Evolutionary conservation across 257 asterid species (phyloP).

Genomic region (Craterostigma plantagineum): DNA sequence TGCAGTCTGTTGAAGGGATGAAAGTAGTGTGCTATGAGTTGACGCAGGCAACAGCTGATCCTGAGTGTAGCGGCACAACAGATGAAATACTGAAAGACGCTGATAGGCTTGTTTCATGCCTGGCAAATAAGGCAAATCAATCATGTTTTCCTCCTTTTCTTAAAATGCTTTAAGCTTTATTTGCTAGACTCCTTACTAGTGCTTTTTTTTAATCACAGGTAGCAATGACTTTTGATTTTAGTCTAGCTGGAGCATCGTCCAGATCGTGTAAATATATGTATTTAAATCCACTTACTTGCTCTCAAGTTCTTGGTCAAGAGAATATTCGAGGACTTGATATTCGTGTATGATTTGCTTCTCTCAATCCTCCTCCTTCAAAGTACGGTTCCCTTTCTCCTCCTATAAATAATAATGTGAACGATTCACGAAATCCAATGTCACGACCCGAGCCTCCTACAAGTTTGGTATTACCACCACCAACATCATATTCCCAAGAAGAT

Average conservation of each 20-base stretch:
- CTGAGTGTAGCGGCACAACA: constrained; percentile 71
- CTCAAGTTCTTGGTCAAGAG: too few species aligned
- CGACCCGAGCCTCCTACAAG: constrained; percentile 65
- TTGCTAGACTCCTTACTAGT: constrained; percentile 2
- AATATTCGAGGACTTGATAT: too few species aligned
- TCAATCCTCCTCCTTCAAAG: constrained; percentile 54
- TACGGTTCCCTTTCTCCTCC: constrained; percentile 52
- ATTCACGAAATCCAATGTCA: constrained; percentile 31
- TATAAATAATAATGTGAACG: constrained; percentile 43
- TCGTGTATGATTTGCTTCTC: too few species aligned
- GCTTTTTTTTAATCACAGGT: constrained; percentile 35
- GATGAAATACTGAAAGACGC: constrained; percentile 66
- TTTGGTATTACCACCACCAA: constrained; percentile 52
- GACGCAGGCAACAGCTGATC: constrained; percentile 75
- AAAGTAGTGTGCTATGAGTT: constrained; percentile 93
- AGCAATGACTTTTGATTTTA: constrained; percentile 84
- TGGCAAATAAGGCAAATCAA: constrained; percentile 69
- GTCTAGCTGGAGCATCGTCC: constrained; percentile 90
- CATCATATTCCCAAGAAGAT: constrained; percentile 51
- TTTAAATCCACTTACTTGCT: too few species aligned
- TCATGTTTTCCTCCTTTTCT: constrained; percentile 2
- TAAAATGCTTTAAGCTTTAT: neutral
- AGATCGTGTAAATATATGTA: constrained; percentile 99
- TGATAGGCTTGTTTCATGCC: constrained; percentile 93
- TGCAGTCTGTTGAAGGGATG: constrained; percentile 99